Conservation (phyloP, 305 asterid genomes). For the Petunia hybrid region DNA sequence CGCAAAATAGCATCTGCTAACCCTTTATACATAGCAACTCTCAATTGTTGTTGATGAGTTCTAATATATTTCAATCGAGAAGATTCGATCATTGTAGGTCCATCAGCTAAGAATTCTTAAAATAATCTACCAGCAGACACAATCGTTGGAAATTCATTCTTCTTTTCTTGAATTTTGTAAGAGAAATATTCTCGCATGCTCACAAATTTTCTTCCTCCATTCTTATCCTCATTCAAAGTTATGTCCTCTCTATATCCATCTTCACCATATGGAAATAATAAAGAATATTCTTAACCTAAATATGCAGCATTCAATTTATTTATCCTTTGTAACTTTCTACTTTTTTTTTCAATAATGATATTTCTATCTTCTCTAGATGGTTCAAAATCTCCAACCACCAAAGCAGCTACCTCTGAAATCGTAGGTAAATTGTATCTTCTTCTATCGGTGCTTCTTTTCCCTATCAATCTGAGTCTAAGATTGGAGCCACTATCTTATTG, state of each 20-base stretch:
- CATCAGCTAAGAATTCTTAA: slow-evolving; percentile 19
- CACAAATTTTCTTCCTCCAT: not conserved
- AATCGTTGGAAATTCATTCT: not conserved
- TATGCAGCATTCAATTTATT: too few relatives aligned
- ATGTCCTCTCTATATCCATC: slow-evolving; percentile 24
- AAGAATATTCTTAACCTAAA: too few relatives aligned
- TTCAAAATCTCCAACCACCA: not conserved
- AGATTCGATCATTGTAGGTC: not conserved
- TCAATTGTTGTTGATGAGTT: not conserved
- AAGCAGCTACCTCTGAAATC: not conserved
- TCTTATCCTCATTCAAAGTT: too few relatives aligned
- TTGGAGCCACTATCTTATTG: not conserved
- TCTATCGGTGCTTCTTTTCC: not conserved
- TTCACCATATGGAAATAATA: too few relatives aligned
- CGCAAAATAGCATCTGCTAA: not conserved
- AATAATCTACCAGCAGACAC: slow-evolving; percentile 16
- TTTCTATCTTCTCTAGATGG: too few relatives aligned
- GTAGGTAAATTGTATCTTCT: not conserved
- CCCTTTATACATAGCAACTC: not conserved
- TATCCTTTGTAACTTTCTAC: too few relatives aligned
- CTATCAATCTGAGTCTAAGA: not conserved
- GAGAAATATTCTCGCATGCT: slow-evolving; percentile 11
- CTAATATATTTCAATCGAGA: not conserved
- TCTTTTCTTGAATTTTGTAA: not conserved
- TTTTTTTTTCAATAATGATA: too few relatives aligned